Evolutionary conservation across 2,329 filamentous ascomycete genomes (phyloP), one percentile per base, ranked within the genome.

Genomic region (Diaporthe eres): DNA sequence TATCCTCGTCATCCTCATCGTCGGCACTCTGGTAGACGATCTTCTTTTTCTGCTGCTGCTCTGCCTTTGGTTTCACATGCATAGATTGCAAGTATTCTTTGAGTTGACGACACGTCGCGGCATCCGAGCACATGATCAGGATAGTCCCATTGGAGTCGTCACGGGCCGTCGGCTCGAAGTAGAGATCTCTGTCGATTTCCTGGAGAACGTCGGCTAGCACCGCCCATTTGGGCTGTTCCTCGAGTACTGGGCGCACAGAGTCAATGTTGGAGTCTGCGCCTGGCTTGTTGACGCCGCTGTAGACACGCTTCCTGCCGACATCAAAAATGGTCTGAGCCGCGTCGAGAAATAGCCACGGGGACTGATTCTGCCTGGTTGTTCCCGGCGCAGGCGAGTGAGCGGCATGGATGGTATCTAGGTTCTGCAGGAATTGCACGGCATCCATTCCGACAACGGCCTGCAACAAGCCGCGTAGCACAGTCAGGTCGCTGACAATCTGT

Each of bases 341-440:
- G 83, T 98, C 97, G 7, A 98, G 89, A 80, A 98, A 98, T 44
- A 99, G 88, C 97, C 97, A 99, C 0, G 97, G 97, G 0, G 96
- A 97, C 80, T 98, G 95, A 47, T 93, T 96, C 81, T 98, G 94
- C 78, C 93, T 92, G 3, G 92, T 98, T 3, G 95, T 96, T 0
- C 95, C 96, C 12, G 95, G 94, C 1, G 95, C 93, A 6, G 97
- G 96, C 65, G 95, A 94, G 81, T 98, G 95, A 0, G 96, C 95
- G 13, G 96, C 95, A 67, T 98, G 92, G 63, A 99, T 96, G 0
- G 95, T 98, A 82, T 99, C 97, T 6, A 99, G 89, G 82, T 98
- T 96, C 82, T 96, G 94, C 77, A 98, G 91, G 82, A 99, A 98
- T 7, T 94, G 94, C 47, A 98, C 95, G 28, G 95, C 92, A 84